Evolutionary conservation across 1,284 basidiomycete species (phyloP).

Genomic region (Albatrellus sp.): DNA sequence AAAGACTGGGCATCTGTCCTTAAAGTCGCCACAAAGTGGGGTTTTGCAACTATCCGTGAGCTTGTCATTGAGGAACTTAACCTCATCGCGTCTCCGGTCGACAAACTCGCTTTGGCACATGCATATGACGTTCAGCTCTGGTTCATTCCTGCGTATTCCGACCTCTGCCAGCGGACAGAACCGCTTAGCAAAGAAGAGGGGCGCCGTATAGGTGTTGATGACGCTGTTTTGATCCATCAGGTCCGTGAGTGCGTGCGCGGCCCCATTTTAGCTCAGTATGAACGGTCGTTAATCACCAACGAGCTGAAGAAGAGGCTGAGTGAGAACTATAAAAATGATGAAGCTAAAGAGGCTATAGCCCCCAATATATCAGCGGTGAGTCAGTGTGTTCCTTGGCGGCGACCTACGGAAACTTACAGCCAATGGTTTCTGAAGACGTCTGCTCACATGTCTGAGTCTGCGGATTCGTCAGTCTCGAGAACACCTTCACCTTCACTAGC

Average conservation of each 20-base stretch:
- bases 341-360: too few species aligned
- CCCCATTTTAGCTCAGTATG: not conserved
- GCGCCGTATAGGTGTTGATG: not conserved
- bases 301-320: too few species aligned
- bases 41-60: conserved; percentile 15
- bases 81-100: conserved; percentile 11
- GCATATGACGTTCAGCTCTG: conserved; percentile 15
- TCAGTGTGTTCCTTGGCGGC: too few species aligned
- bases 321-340: too few species aligned
- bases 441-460: too few species aligned
- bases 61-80: conserved; percentile 15
- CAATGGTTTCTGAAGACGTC: too few species aligned
- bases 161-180: conserved; percentile 15
- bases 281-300: too few species aligned
- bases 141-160: conserved; percentile 16
- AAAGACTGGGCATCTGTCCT: conserved; percentile 3
- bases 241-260: not conserved
- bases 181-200: conserved; percentile 7
- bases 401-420: too few species aligned
- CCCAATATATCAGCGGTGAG: too few species aligned
- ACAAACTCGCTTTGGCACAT: conserved; percentile 16
- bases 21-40: conserved; percentile 8
- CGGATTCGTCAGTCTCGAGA: too few species aligned
- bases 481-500: too few species aligned
- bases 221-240: not conserved